A percentile compares a stretch with the other conserved stretches of the same genome.
Conservation (phyloP, 2,329 filamentous ascomycete genomes). For the Fusarium abutilonis region DNA sequence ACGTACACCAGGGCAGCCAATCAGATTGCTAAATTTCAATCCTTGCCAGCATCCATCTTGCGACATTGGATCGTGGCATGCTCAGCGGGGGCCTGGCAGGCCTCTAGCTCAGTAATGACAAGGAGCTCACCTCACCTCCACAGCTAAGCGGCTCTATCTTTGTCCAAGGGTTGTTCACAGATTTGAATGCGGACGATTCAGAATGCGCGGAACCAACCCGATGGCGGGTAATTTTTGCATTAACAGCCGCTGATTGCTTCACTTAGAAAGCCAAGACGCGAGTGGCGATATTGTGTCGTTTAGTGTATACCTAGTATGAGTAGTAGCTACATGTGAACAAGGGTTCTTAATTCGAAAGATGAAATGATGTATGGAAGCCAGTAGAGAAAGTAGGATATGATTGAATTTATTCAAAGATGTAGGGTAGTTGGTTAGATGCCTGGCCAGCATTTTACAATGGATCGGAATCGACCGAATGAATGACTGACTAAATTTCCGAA, state of each 20-base stretch:
- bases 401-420: neutral
- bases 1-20: conserved; percentile 25
- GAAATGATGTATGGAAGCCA: neutral
- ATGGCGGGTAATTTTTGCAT: neutral
- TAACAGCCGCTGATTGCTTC: neutral
- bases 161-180: neutral
- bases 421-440: neutral
- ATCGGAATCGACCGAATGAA: neutral
- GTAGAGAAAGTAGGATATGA: neutral
- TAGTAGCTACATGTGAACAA: neutral
- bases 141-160: neutral
- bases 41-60: conserved; percentile 16
- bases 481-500: conserved; percentile 1
- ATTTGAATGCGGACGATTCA: neutral
- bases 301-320: neutral
- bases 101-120: conserved; percentile 28
- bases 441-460: neutral
- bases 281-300: conserved; percentile 11
- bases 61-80: conserved; percentile 18
- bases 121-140: conserved; percentile 1
- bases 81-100: conserved; percentile 25
- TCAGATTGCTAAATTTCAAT: conserved; percentile 1
- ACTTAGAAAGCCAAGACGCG: neutral
- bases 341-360: neutral
- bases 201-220: neutral